phyloP scores from a whole-genome alignment of 176 grass and related monocot species.

The Carex scoparia region DNA sequence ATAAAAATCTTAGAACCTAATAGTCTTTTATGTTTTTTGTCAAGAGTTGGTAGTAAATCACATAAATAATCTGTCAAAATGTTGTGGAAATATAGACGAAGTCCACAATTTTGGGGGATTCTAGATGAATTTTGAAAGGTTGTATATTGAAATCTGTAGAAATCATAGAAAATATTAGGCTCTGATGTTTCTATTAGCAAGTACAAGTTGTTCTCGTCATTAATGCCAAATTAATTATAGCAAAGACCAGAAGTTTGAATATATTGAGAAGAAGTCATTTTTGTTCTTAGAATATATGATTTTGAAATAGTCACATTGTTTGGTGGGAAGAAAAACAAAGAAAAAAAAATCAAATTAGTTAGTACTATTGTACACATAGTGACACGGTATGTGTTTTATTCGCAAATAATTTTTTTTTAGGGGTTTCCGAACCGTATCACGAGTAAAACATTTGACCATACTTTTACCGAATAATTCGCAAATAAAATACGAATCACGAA shows the following conservation, averaged over 20 bases:
- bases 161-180: not conserved
- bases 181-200: not conserved
- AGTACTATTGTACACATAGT: not conserved
- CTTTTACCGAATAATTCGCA: too few relatives aligned
- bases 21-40: too few relatives aligned
- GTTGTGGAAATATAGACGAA: not conserved
- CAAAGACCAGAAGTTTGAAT: not conserved
- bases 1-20: not conserved
- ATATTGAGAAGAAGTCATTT: not conserved
- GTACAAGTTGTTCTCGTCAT: not conserved
- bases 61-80: not conserved
- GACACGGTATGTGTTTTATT: too few relatives aligned
- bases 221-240: not conserved
- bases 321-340: not conserved
- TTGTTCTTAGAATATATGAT: not conserved
- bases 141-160: not conserved
- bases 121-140: not conserved
- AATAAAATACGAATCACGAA: too few relatives aligned
- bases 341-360: too few relatives aligned
- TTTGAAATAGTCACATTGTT: not conserved
- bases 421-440: too few relatives aligned
- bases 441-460: too few relatives aligned
- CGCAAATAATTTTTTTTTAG: too few relatives aligned
- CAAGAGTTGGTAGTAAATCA: too few relatives aligned
- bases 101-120: not conserved